Percentiles rank a stretch among this genome's conserved stretches.
phyloP scores from a whole-genome alignment of 495 filamentous ascomycete species.

The Aspergillus ellipticus region DNA sequence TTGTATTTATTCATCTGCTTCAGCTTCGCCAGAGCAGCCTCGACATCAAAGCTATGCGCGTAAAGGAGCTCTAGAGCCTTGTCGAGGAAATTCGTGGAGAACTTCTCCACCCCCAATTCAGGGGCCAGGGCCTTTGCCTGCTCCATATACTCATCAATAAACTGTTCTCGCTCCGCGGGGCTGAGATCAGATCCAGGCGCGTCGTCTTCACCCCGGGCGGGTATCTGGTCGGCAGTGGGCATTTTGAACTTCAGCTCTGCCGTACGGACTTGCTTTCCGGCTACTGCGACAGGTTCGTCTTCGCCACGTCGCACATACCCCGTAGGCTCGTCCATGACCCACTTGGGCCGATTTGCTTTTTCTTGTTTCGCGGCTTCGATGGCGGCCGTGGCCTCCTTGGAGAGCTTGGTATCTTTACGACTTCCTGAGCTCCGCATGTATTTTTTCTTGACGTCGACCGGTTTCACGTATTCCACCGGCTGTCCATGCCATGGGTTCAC shows the following conservation, averaged over 20 bases:
- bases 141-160: slow-evolving; percentile 71
- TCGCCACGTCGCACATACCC: slow-evolving; percentile 85
- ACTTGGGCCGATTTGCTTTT: slow-evolving; percentile 79
- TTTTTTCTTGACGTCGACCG: slow-evolving; percentile 78
- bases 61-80: slow-evolving; percentile 75
- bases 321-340: slow-evolving; percentile 84
- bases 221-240: slow-evolving; percentile 45
- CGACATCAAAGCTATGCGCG: slow-evolving; percentile 63
- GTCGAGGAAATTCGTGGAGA: slow-evolving; percentile 83
- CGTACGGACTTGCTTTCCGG: slow-evolving; percentile 51
- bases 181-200: slow-evolving; percentile 35
- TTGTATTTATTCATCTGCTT: slow-evolving; percentile 62
- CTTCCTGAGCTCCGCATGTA: slow-evolving; percentile 56
- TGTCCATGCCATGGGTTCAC: slow-evolving; percentile 80
- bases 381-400: slow-evolving; percentile 74
- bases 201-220: slow-evolving; percentile 48
- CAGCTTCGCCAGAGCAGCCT: slow-evolving; percentile 70
- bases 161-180: slow-evolving; percentile 43
- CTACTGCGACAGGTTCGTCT: slow-evolving; percentile 52
- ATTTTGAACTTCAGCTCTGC: slow-evolving; percentile 52
- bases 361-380: slow-evolving; percentile 75
- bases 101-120: slow-evolving; percentile 59
- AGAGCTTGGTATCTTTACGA: slow-evolving; percentile 66
- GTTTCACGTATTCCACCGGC: slow-evolving; percentile 84
- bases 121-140: slow-evolving; percentile 59